Evolutionary conservation across 2,329 filamentous ascomycete genomes (phyloP).

Genomic region (Penicillium nordicum): DNA sequence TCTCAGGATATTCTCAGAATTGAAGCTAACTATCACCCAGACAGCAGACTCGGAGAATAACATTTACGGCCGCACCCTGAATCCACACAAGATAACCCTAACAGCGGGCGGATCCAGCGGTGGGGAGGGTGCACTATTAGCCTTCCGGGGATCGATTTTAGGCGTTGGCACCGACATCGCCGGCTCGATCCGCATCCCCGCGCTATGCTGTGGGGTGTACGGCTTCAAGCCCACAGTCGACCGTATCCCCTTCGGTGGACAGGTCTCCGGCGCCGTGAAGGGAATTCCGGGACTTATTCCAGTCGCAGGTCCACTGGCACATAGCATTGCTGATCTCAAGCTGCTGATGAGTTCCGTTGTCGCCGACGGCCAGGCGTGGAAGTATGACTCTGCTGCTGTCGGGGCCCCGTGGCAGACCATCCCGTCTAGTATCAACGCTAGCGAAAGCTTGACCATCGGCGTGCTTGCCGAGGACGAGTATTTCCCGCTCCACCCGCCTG

Average conservation of each 20-base stretch:
- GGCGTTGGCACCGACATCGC: constrained; percentile 39
- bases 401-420: constrained; percentile 48
- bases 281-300: constrained; percentile 19
- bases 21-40: constrained; percentile 7
- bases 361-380: constrained; percentile 41
- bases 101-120: constrained; percentile 31
- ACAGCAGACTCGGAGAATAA: constrained; percentile 30
- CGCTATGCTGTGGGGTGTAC: constrained; percentile 35
- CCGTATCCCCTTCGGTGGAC: constrained; percentile 32
- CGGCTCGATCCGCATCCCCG: constrained; percentile 38
- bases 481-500: constrained; percentile 52
- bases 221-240: constrained; percentile 35
- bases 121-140: constrained; percentile 37
- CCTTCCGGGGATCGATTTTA: constrained; percentile 36
- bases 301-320: constrained; percentile 22
- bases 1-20: neutral
- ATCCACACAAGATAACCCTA: constrained; percentile 28
- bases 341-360: constrained; percentile 42
- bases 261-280: constrained; percentile 16
- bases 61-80: constrained; percentile 28
- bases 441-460: constrained; percentile 45
- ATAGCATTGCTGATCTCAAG: constrained; percentile 20
- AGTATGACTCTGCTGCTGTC: constrained; percentile 43
- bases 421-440: neutral
- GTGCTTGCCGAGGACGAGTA: constrained; percentile 48